phyloP scores from a whole-genome alignment of 2,329 filamentous ascomycete genomes.

The Fusarium temperatum region DNA sequence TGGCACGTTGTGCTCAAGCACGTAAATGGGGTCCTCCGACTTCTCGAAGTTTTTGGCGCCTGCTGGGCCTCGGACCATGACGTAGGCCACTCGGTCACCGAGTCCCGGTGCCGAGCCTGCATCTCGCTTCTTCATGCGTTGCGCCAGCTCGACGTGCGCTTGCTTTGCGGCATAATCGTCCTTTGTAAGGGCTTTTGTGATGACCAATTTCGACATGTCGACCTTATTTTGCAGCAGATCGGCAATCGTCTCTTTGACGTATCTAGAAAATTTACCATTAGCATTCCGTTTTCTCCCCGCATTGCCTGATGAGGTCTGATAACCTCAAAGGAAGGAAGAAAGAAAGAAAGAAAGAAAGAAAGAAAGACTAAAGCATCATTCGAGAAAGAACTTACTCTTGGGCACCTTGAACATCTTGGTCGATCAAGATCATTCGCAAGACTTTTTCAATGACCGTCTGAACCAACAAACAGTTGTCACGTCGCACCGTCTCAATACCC shows the following conservation, averaged over 20 bases:
- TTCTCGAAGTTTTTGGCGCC: conserved; percentile 97
- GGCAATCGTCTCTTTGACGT: conserved; percentile 95
- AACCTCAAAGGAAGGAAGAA: not conserved
- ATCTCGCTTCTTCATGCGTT: conserved; percentile 97
- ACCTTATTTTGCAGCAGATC: conserved; percentile 96
- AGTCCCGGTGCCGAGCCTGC: conserved; percentile 91
- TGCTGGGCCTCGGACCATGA: conserved; percentile 91
- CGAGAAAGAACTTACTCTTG: conserved; percentile 76
- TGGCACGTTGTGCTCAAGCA: conserved; percentile 95
- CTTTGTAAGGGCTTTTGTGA: conserved; percentile 96
- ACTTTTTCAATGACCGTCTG: conserved; percentile 98
- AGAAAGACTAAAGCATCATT: conserved; percentile 3
- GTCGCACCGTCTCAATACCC: conserved; percentile 96
- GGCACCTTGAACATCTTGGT: conserved; percentile 87
- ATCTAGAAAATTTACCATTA: conserved; percentile 66
- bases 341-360: not conserved
- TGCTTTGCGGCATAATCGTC: conserved; percentile 90
- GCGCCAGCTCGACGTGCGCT: conserved; percentile 93
- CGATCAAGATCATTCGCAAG: conserved; percentile 92
- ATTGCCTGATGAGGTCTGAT: conserved; percentile 5
- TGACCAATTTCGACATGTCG: conserved; percentile 99
- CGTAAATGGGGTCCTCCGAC: conserved; percentile 95
- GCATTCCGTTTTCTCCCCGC: conserved; percentile 7
- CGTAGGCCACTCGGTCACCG: conserved; percentile 96
- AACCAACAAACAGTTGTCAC: conserved; percentile 95